phyloP scores from a whole-genome alignment of 345 rosid species.

The Eucalyptus guilfoylei region DNA sequence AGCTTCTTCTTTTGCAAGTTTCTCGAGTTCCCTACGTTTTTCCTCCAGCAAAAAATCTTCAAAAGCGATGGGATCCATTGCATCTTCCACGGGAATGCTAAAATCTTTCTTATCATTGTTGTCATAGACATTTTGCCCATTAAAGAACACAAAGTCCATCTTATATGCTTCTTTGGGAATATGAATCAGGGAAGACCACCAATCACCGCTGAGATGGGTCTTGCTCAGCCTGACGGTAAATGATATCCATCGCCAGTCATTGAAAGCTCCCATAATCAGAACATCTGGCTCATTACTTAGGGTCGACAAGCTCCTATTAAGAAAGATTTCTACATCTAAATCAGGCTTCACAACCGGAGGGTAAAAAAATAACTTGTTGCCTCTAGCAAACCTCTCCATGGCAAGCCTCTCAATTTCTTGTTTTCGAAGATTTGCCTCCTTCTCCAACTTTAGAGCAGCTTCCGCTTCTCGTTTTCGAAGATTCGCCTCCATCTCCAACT shows the following conservation, averaged over 20 bases:
- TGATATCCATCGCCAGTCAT: constrained; percentile 88
- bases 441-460: background rate
- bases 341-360: constrained; percentile 47
- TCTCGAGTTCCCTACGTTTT: constrained; percentile 64
- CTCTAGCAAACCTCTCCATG: constrained; percentile 27
- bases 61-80: constrained; percentile 60
- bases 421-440: constrained; percentile 7
- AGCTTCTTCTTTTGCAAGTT: constrained; percentile 65
- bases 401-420: constrained; percentile 56
- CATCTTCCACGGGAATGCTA: constrained; percentile 56
- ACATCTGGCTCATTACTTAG: constrained; percentile 48
- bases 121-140: constrained; percentile 64
- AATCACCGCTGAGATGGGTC: constrained; percentile 53
- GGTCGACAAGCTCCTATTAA: constrained; percentile 49
- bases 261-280: constrained; percentile 84
- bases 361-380: constrained; percentile 53
- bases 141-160: constrained; percentile 84
- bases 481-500: constrained; percentile 29
- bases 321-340: constrained; percentile 66
- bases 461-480: constrained; percentile 3
- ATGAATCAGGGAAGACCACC: constrained; percentile 84
- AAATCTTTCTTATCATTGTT: constrained; percentile 68
- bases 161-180: constrained; percentile 84
- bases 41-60: constrained; percentile 85
- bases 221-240: constrained; percentile 58